These are phyloP conservation scores for Citropsis articulata DNA, from an alignment of 345 rosid species.

Conservation along the genomic window DNA sequence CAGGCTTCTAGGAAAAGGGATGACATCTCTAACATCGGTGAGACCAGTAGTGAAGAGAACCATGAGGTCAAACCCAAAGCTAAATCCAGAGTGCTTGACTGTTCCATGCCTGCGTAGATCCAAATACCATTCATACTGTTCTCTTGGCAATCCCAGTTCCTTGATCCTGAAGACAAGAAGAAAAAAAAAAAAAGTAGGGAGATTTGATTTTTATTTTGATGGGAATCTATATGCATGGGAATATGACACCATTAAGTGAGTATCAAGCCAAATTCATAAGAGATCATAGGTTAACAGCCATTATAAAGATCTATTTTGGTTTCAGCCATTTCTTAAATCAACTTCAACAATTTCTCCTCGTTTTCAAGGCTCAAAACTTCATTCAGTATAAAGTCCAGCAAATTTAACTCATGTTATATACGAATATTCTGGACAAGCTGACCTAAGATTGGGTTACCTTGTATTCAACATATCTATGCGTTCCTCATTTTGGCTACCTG, in stretches of 20 bases:
- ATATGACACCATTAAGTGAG: not conserved
- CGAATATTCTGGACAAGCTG: not conserved
- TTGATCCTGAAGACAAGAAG: slow-evolving; percentile 42
- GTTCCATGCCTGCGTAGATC: slow-evolving; percentile 85
- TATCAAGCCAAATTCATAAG: not conserved
- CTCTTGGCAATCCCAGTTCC: slow-evolving; percentile 44
- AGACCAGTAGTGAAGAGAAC: slow-evolving; percentile 69
- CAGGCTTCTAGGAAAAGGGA: slow-evolving; percentile 73
- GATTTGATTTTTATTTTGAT: not conserved
- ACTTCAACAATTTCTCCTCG: not conserved
- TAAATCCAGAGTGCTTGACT: slow-evolving; percentile 73
- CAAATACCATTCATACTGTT: slow-evolving; percentile 75
- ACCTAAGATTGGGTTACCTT: slow-evolving; percentile 36
- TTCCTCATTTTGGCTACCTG: slow-evolving; percentile 87
- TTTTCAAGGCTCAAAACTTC: not conserved
- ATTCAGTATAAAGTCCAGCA: not conserved
- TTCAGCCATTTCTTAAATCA: not conserved
- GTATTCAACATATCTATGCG: slow-evolving; percentile 41
- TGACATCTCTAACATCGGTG: slow-evolving; percentile 65
- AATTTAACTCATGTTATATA: not conserved
- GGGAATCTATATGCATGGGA: not conserved
- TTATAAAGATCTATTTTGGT: not conserved
- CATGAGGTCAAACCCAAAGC: slow-evolving; percentile 65
- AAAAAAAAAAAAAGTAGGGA: not conserved
- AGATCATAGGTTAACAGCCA: not conserved